Percentiles rank a stretch among this genome's conserved stretches.
phyloP scores from a whole-genome alignment of 495 filamentous ascomycete genomes.

The Daldinia vernicosa region DNA sequence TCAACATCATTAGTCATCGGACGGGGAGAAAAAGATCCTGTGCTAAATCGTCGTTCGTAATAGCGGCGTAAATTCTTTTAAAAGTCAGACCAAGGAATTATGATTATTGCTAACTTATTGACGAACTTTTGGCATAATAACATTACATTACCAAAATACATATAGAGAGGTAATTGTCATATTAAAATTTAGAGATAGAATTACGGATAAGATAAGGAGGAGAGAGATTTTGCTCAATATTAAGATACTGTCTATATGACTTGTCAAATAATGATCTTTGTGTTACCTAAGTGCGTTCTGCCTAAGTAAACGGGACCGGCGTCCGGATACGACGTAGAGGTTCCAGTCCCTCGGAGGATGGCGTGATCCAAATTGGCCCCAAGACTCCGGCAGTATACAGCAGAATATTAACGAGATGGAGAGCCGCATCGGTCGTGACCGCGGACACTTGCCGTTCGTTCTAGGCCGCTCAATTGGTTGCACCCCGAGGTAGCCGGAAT shows the following conservation, averaged over 20 bases:
- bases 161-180: background rate
- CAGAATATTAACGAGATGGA: slow-evolving; percentile 15
- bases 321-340: slow-evolving; percentile 17
- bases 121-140: too few species aligned
- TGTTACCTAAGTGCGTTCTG: slow-evolving; percentile 28
- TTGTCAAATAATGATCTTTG: background rate
- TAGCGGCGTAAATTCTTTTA: too few species aligned
- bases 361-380: slow-evolving; percentile 32
- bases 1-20: slow-evolving; percentile 6
- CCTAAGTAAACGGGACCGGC: slow-evolving; percentile 28
- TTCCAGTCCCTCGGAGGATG: slow-evolving; percentile 24
- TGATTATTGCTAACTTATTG: too few species aligned
- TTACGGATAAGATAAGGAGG: background rate
- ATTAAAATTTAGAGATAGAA: background rate
- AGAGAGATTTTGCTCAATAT: background rate
- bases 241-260: background rate
- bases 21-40: background rate
- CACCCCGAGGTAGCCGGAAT: slow-evolving; percentile 33
- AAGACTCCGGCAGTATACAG: slow-evolving; percentile 25
- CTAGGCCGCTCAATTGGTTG: slow-evolving; percentile 32
- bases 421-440: slow-evolving; percentile 24
- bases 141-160: too few species aligned
- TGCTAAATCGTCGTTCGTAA: background rate
- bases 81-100: too few species aligned
- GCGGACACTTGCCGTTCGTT: slow-evolving; percentile 30